Base-by-base conservation (phyloP, 306 rosid species). In the Prunus campanulata region DNA sequence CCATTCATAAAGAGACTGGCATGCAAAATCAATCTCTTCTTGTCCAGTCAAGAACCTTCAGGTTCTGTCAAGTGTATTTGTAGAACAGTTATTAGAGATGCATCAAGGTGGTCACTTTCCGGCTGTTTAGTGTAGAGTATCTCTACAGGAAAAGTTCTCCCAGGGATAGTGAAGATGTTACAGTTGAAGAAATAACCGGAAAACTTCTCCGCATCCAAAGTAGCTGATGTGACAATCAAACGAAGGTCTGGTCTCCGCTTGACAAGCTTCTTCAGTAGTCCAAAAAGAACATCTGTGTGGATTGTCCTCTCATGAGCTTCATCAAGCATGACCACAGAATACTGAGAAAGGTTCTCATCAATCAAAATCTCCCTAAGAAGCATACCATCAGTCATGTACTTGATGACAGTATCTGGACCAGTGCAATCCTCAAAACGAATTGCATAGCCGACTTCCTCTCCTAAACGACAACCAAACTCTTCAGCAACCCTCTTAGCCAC, bases 221-320 rank as follows among this genome's bases (percentile, higher is more conserved):
- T 60, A 60, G 65, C 35, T 5, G 65, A 25, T 5, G 65, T 60
- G 18, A 60, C 65, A 60, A 60, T 60, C 65, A 60, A 24, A 24
- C 35, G 65, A 60, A 60, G 35, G 19, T 60, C 65, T 60, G 35
- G 65, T 25, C 65, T 25, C 65, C 4, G 35, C 8, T 11, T 24
- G 19, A 60, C 10, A 60, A 60, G 65, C 65, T 60, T 12, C 65
- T 60, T 60, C 65, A 60, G 65, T 24, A 60, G 24, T 60, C 65
- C 65, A 60, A 60, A 60, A 22, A 60, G 35, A 25, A 60, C 65
- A 13, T 60, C 65, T 0, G 35, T 60, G 65, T 60, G 10, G 65
- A 60, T 60, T 60, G 65, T 60, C 65, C 65, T 60, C 19, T 60
- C 65, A 60, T 60, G 65, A 60, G 65, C 35, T 60, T 60, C 65